Conservation (phyloP, 2,329 filamentous ascomycete species). For the Knoxdaviesia capensis region DNA sequence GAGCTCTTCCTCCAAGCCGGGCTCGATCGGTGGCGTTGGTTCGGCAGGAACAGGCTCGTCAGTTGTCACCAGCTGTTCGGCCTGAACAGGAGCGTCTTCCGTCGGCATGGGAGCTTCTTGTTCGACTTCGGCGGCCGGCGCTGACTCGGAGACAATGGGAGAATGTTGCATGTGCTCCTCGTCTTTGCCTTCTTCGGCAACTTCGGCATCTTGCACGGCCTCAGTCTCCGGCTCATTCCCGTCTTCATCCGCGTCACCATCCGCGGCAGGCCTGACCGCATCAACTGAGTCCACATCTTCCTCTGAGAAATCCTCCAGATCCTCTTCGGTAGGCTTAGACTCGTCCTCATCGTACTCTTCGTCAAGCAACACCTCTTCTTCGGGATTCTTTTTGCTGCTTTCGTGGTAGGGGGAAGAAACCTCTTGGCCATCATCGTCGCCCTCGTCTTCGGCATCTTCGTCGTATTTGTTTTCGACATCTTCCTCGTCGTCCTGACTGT, state of each 20-base stretch:
- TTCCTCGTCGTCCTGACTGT: slow-evolving; percentile 5
- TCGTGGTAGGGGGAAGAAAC: background rate
- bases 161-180: slow-evolving; percentile 4
- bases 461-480: slow-evolving; percentile 19
- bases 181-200: slow-evolving; percentile 17
- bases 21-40: too few species aligned
- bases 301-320: slow-evolving; percentile 1
- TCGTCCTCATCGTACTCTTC: background rate
- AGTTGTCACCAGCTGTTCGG: too few species aligned
- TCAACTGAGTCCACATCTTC: slow-evolving; percentile 1
- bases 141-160: slow-evolving; percentile 3
- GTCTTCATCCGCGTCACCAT: slow-evolving; percentile 4
- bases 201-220: slow-evolving; percentile 5
- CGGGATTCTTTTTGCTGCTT: background rate
- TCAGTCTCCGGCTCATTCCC: slow-evolving; percentile 3
- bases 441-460: background rate
- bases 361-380: background rate
- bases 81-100: too few species aligned
- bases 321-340: slow-evolving; percentile 1
- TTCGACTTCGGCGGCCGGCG: background rate
- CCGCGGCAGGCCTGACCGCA: background rate
- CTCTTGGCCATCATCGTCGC: background rate
- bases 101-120: background rate
- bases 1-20: too few species aligned
- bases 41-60: too few species aligned